phyloP scores from a whole-genome alignment of 768 basidiomycete species.

The Tricholoma bakamatsutake region DNA sequence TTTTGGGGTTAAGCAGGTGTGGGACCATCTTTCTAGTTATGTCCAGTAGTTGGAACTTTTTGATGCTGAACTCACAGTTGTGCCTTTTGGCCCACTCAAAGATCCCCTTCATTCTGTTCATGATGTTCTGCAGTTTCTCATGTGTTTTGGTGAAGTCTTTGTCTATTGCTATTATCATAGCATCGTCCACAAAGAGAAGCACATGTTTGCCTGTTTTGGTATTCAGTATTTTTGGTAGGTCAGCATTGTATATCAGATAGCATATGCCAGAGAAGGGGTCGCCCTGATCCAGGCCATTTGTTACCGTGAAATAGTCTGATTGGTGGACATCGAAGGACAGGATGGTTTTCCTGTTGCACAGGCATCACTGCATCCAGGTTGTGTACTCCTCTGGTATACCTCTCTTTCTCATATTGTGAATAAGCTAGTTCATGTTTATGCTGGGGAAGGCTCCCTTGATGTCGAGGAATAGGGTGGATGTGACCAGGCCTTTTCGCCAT shows the following conservation, averaged over 20 bases:
- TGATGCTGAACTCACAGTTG: too few species aligned
- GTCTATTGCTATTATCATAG: neutral
- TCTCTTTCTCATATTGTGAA: neutral
- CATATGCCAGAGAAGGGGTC: conserved; percentile 6
- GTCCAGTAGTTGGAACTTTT: neutral
- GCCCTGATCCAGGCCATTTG: conserved; percentile 18
- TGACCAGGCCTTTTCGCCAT: conserved; percentile 10
- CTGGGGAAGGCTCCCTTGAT: neutral
- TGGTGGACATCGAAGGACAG: neutral
- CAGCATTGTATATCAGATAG: too few species aligned
- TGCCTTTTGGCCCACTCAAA: too few species aligned
- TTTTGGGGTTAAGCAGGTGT: conserved; percentile 1
- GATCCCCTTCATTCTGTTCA: too few species aligned
- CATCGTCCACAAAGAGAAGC: neutral
- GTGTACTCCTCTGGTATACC: neutral
- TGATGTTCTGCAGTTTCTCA: too few species aligned
- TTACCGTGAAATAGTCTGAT: neutral
- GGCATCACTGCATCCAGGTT: neutral
- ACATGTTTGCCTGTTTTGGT: conserved; percentile 11
- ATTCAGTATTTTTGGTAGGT: neutral
- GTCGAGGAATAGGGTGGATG: conserved; percentile 17
- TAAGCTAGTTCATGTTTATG: neutral
- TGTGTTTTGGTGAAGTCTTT: too few species aligned
- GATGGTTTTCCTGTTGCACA: neutral
- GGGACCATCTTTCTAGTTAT: neutral